Evolutionary conservation across 352 stramenopile genomes (phyloP), one percentile per base, ranked within the genome.

Genomic region (Pythium biforme): DNA sequence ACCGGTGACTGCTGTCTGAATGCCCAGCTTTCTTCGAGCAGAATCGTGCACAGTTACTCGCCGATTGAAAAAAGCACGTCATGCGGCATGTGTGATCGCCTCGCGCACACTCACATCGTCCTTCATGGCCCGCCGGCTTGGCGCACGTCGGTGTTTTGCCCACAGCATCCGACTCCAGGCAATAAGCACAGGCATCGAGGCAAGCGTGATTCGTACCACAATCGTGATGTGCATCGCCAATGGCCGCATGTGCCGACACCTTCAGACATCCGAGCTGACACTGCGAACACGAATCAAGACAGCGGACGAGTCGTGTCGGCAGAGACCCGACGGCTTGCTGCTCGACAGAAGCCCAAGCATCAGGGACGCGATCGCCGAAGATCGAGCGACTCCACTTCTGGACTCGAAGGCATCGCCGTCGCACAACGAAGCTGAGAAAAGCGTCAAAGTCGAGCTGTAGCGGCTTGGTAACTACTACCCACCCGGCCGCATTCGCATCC

Each of bases 261-360:
- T 89, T 76, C 75, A 92, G 79, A 27, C 84, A 94, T 2, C 84
- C 79, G 14, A 91, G 64, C 12, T 75, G 73, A 15, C 80, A 91
- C 0, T 73, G 19, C 1, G 60, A 62, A 45, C 84, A 94, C 12
- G 71, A 62, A 49, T 78, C 75, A 22, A 85, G 69, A 53, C 84
- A 94, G 1, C 84, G 84, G 0, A 66, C 71, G 9, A 89, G 66
- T 12, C 90, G 53, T 27, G 77, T 68, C 43, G 85, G 70, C 45
- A 90, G 79, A 5, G 69, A 68, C 0, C 68, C 70, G 0, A 88
- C 27, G 3, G 67, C 74, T 51, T 86, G 78, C 15, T 82, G 71
- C 55, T 91, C 79, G 0, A 79, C 17, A 3, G 54, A 49, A 9
- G 73, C 75, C 78, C 81, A 88, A 4, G 84, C 77, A 2, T 86